phyloP scores from a whole-genome alignment of 2,329 filamentous ascomycete species.

The Alternaria atra region DNA sequence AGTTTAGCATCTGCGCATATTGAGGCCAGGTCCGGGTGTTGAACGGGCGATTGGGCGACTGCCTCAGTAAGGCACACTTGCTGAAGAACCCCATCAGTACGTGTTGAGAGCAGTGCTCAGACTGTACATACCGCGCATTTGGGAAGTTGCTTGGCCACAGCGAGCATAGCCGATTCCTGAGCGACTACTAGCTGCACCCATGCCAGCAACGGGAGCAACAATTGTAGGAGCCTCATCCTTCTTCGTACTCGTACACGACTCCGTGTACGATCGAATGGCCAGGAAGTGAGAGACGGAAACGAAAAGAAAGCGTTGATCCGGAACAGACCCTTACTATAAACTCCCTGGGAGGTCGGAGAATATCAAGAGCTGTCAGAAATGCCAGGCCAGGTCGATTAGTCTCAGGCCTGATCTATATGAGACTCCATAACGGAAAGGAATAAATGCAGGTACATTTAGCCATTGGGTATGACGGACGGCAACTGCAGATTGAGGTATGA shows the following conservation, averaged over 20 bases:
- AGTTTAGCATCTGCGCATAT: constrained; percentile 28
- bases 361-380: constrained; percentile 12
- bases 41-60: constrained; percentile 20
- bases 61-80: constrained; percentile 24
- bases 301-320: constrained; percentile 1
- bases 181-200: constrained; percentile 26
- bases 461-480: constrained; percentile 8
- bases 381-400: constrained; percentile 2
- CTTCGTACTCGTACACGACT: constrained; percentile 4
- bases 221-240: constrained; percentile 28
- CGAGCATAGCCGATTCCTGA: constrained; percentile 21
- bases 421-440: constrained; percentile 10
- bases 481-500: constrained; percentile 7
- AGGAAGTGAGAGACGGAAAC: constrained; percentile 1
- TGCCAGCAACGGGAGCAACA: constrained; percentile 25
- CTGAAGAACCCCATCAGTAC: constrained; percentile 15
- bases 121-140: constrained; percentile 29
- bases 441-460: constrained; percentile 6
- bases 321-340: constrained; percentile 4
- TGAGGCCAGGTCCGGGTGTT: constrained; percentile 21
- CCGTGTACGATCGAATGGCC: background rate
- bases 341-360: constrained; percentile 2
- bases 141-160: constrained; percentile 23
- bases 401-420: constrained; percentile 9
- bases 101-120: background rate